Base-by-base conservation (phyloP, 768 basidiomycete species). In the Russula abietina region DNA sequence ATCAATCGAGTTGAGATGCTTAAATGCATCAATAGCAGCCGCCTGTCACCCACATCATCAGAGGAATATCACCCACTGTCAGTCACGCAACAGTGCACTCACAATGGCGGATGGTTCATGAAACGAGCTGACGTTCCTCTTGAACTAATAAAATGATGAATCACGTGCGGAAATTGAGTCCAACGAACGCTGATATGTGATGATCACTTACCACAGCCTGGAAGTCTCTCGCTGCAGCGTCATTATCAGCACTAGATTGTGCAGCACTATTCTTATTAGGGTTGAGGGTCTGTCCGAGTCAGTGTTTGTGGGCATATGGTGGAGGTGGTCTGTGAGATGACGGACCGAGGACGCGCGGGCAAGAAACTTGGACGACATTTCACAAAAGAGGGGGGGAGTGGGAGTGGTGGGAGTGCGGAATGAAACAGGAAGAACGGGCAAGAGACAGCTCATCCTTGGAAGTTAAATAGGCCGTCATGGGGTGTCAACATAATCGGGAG, bases 1-100 rank as follows among this genome's bases (percentile, higher is more conserved):
- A 73, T 93, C 88, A 24, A 91, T 75, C 9, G 82, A 76, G 55
- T 84, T 83, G 12, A 76, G 75, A 69, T 91, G 80, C 39, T 76
- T 76, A 48, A 91, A 69, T 1, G 77, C 72, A 69, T 92, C 88
- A n/a, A 88, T 72, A 9, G 83, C 73, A 3, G 86, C 77, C 7
- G 82, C 71, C 89, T 91, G 53, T 56, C 17, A n/a, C 38, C 52
- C 12, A 36, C 12, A 10, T 4, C 8, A 55, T 8, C 36, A 26
- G 12, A 43, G 50, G 4, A 22, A 3, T 14, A 11, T 12, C 33
- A 30, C 32, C 32, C 12, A 14, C n/a, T 26, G 24, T 26, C n/a
- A n/a, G n/a, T n/a, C 26, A 28, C 1, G 10, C 24, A 46, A 33
- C 17, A 3, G 8, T 12, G 11, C 6, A 56, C 58, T 51, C 16